Evolutionary conservation across 2,329 filamentous ascomycete genomes (phyloP), one percentile per base, ranked within the genome.

Genomic region (Hymenoscyphus scutula): DNA sequence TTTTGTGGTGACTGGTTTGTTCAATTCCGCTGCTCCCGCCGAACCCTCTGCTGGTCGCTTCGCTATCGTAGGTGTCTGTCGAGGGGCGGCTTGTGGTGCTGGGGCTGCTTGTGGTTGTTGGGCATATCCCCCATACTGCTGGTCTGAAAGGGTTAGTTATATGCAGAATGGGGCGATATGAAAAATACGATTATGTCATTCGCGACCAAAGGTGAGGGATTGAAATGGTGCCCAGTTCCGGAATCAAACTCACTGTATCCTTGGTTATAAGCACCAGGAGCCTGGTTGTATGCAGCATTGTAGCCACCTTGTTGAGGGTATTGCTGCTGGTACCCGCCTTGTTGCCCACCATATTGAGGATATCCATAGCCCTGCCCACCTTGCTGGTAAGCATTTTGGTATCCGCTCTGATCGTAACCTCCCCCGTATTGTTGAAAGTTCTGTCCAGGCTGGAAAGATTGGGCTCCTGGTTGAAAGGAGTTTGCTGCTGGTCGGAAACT

Each of bases 371-470:
- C 79, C 34, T 57, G 55, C 10, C 55, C 57, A 59, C 81, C 80
- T 67, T 83, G 82, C 64, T 83, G 79, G 67, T 81, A 79, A 64
- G 82, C 81, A 30, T 64, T 78, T 69, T 85, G 81, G 65, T 85
- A 83, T 69, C 85, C 83, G 51, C 78, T 79, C 64, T 78, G 78
- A 56, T 79, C 78, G 69, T 82, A 88, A 67, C 77, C 78, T 60
- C 79, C 83, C 65, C 86, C 81, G 60, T 80, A 83, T 65, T 81
- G 79, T 69, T 82, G 86, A 71, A 83, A 92, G 64, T 79, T 77
- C 75, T 92, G 89, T 56, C 89, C 89, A 8, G 90, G 90, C 62
- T 88, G 84, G 76, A 93, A 94, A 25, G 84, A 76, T 65, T 85
- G 79, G 37, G 89, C 89, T 57, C 85, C 86, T 19, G 91, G 91